These are phyloP conservation scores for Parietichytrium sp. DNA, from an alignment of 108 stramenopile species.

Conservation along the genomic window DNA sequence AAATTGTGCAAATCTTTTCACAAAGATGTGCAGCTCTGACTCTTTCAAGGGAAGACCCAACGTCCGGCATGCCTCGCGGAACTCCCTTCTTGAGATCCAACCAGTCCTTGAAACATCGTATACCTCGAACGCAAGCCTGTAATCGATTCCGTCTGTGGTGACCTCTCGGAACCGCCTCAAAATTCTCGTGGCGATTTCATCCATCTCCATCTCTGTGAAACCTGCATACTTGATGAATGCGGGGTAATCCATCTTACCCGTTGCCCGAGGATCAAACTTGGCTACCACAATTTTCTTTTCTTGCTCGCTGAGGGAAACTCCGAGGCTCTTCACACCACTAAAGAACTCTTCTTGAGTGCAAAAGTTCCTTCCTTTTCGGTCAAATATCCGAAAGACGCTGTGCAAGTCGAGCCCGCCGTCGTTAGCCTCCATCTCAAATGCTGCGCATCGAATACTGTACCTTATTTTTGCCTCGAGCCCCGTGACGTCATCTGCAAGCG, in stretches of 20 bases:
- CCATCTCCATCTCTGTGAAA: constrained; percentile 10
- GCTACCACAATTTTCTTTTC: neutral
- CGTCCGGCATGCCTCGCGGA: neutral
- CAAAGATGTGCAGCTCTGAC: neutral
- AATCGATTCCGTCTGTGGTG: neutral
- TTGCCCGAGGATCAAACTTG: constrained; percentile 26
- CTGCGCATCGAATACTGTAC: neutral
- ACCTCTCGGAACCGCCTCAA: neutral
- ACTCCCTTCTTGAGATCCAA: neutral
- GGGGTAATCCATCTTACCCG: neutral
- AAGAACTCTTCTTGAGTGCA: constrained; percentile 23
- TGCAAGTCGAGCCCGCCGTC: neutral
- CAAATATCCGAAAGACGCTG: neutral
- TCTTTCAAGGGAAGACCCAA: neutral
- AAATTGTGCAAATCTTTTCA: constrained; percentile 6
- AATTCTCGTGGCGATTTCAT: neutral
- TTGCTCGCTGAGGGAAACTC: neutral
- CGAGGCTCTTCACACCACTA: neutral
- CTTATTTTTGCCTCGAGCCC: constrained; percentile 14
- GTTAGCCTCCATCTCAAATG: neutral
- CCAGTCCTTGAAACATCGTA: neutral
- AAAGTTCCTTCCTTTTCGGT: neutral
- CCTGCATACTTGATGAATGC: neutral
- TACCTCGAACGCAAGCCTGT: neutral
- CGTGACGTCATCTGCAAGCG: neutral